These are phyloP conservation scores for Globomyces pollinis-pini DNA, from an alignment of 192 early-diverging fungal species.

Conservation along the genomic window DNA sequence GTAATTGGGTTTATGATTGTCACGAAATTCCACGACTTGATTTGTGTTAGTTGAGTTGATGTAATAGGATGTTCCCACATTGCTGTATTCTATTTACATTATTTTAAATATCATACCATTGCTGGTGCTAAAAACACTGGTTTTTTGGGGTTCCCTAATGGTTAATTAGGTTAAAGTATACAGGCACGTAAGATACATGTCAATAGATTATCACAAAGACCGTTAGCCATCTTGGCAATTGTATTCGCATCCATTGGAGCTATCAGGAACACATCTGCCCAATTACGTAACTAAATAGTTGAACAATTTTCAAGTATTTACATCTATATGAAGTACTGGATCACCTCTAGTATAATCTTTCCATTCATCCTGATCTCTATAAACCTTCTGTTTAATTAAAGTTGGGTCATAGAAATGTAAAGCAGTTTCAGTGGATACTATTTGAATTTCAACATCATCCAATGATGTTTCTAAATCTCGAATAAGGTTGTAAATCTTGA, in stretches of 20 bases:
- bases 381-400: slow-evolving; percentile 15
- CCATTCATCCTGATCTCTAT: slow-evolving; percentile 89
- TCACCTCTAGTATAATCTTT: slow-evolving; percentile 48
- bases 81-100: no score
- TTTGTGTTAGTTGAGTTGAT: slow-evolving; percentile 46
- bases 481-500: slow-evolving; percentile 6
- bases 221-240: slow-evolving; percentile 80
- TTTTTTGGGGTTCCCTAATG: slow-evolving; percentile 18
- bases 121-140: slow-evolving; percentile 80
- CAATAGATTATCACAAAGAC: slow-evolving; percentile 89
- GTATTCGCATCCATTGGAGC: slow-evolving; percentile 93
- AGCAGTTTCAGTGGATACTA: slow-evolving; percentile 74
- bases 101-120: no score
- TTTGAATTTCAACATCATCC: slow-evolving; percentile 59
- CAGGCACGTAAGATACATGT: slow-evolving; percentile 76
- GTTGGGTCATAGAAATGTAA: slow-evolving; percentile 74
- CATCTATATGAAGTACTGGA: slow-evolving; percentile 91
- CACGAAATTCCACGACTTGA: slow-evolving; percentile 43
- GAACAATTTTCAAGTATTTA: slow-evolving; percentile 24
- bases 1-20: slow-evolving; percentile 66
- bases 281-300: slow-evolving; percentile 73
- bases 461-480: background rate
- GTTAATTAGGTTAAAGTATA: no score
- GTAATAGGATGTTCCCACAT: slow-evolving; percentile 97
- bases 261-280: slow-evolving; percentile 86